Base-by-base conservation (phyloP, 2,329 filamentous ascomycete species). In the Aspergillus sp. region DNA sequence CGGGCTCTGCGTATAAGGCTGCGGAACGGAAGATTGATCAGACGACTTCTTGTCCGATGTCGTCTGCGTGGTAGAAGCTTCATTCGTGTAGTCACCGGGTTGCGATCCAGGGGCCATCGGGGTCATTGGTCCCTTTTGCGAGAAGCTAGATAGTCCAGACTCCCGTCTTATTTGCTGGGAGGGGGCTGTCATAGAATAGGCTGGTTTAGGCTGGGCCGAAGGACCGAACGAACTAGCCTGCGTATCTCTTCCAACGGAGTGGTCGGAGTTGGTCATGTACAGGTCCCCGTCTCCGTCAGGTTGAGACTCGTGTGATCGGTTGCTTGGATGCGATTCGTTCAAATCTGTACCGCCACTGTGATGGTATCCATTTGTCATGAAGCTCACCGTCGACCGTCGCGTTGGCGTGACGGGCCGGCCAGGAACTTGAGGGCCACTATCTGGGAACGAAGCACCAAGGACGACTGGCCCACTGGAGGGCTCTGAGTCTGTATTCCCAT, bases 21-120 rank as follows among this genome's bases (percentile, higher is more conserved):
- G 84, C 2, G 85, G 87, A 1, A 86, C 88, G 13, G 88, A 89
- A 3, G 90, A 92, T 6, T 87, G 85, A 64, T 91, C 88, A 1
- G 91, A 92, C 2, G 91, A 93, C 74, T 87, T 88, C 78, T 96
- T 95, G n/a, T 88, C 87, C 3, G 87, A 90, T 2, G 93, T 97
- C 3, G 88, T 90, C 23, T 88, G 88, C 1, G 93, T 98, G 1
- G 93, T 96, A 2, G 93, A 96, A 1, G 93, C 94, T 71, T 96
- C 93, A 70, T 98, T 97, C 57, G 89, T 80, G 61, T 87, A 89
- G 85, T 89, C 85, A 23, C 80, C 80, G 17, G 83, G 79, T 71
- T 87, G 83, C 34, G 86, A 86, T 61, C 84, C 83, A 13, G 82
- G 81, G 8, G 82, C 81, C 78, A 89, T 82, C 23, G 84, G 85